Conservation (phyloP, 176 grass and related monocot genomes). For the Aegilops umbellulata region DNA sequence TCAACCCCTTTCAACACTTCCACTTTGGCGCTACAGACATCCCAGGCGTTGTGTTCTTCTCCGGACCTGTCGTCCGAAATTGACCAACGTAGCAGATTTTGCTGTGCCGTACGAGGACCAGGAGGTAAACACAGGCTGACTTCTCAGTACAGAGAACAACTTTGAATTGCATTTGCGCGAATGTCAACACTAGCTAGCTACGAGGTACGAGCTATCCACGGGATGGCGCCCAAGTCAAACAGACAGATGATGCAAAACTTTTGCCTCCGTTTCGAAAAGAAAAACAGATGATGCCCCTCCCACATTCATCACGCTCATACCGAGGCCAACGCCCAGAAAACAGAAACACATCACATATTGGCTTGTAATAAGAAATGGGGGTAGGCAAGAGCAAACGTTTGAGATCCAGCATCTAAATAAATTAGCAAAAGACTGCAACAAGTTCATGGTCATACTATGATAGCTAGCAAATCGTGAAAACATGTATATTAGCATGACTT, state of each 20-base stretch:
- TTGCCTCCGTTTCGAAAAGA: no score
- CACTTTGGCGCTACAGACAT: slow-evolving; percentile 4
- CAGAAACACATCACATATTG: not conserved
- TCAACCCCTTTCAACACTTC: not conserved
- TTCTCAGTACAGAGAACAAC: not conserved
- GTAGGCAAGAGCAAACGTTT: no score
- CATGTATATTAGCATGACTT: not conserved
- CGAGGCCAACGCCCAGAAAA: not conserved
- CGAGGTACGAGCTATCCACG: not conserved
- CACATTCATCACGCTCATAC: not conserved
- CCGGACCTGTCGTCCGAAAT: not conserved
- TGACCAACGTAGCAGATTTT: not conserved
- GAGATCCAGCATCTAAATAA: not conserved
- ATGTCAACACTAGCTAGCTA: not conserved
- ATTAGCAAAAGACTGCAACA: not conserved
- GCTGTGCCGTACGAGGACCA: not conserved
- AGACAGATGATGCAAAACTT: no score
- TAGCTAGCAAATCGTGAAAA: not conserved
- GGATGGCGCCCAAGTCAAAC: not conserved
- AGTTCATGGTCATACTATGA: not conserved
- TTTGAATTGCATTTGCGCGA: not conserved
- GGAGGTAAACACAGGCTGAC: not conserved
- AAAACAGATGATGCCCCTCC: not conserved
- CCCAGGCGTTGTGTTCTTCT: not conserved
- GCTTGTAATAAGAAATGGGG: not conserved